These are phyloP conservation scores for Schoenoplectus triqueter DNA, from an alignment of 202 grass and related monocot genomes.

Conservation along the genomic window DNA sequence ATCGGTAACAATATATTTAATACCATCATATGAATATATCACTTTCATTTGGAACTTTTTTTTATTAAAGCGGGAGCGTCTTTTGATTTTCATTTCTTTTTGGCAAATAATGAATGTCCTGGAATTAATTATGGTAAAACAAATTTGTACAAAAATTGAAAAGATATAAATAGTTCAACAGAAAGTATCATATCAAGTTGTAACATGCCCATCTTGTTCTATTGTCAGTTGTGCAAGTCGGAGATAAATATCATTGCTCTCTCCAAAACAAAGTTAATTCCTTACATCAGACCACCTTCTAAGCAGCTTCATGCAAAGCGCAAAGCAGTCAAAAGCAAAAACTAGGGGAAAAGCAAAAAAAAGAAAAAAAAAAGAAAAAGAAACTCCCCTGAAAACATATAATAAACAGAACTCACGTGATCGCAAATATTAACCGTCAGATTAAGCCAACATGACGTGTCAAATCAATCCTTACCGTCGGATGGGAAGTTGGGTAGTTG, in stretches of 20 bases:
- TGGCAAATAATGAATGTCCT: too few species aligned
- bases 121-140: too few species aligned
- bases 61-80: too few species aligned
- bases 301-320: constrained; percentile 37
- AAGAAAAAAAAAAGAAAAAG: too few species aligned
- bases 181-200: too few species aligned
- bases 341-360: background rate
- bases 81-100: too few species aligned
- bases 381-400: background rate
- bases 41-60: too few species aligned
- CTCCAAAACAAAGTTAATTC: constrained; percentile 3
- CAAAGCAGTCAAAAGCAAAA: constrained; percentile 37
- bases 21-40: too few species aligned
- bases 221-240: background rate
- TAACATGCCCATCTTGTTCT: too few species aligned
- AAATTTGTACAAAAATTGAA: too few species aligned
- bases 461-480: background rate
- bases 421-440: background rate
- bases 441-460: constrained; percentile 28
- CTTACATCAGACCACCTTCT: constrained; percentile 34
- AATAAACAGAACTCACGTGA: constrained; percentile 31
- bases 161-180: too few species aligned
- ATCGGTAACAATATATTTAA: too few species aligned
- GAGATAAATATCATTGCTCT: background rate
- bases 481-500: constrained; percentile 29